Base-by-base conservation (phyloP, 1,284 basidiomycete genomes). In the Apiotrichum gamsii region DNA sequence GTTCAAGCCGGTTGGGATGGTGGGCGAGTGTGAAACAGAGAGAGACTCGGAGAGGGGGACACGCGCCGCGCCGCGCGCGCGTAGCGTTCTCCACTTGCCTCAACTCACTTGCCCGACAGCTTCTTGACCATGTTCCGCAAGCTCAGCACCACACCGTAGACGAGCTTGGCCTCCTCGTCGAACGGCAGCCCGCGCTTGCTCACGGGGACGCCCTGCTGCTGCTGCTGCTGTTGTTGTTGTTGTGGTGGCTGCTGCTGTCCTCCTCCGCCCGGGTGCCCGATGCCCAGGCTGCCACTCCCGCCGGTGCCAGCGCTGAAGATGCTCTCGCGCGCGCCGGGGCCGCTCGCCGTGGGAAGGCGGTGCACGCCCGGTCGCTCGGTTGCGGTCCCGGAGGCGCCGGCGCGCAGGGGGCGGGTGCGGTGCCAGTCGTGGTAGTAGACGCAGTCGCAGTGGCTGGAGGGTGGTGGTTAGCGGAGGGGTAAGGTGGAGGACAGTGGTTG, bases 151-250 rank as follows among this genome's bases (percentile, higher is more conserved):
- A 98, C 87, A 51, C 95, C 95, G 66, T 97, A 98, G 0, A 98
- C 91, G 45, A 98, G 80, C 71, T 99, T 99, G 2, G 87, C 85
- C 72, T 99, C 93, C 72, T 99, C 94, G 65, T 98, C 93, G 58
- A 99, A 96, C 5, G 93, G 78, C 20, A 96, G 75, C 11, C 79
- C 65, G 44, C 56, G 56, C 24, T 28, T 28, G 25, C 25, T 28
- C 25, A 11, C 25, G 8, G 25, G 8, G 11, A 6, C 25, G 45
- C 36, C 10, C 33, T 35, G 9, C 24, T 32, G 31, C 29, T 42
- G 29, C 23, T 28, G 37, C 25, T 39, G 36, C 16, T 31, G 38
- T 24, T 31, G 23, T 21, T 29, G 29, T 19, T 30, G 34, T 3
- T 19, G 31, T 16, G 32, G 14, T 30, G 30, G 29, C 30, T 31